Conservation (phyloP, 345 rosid species). For the Laguncularia racemosa region DNA sequence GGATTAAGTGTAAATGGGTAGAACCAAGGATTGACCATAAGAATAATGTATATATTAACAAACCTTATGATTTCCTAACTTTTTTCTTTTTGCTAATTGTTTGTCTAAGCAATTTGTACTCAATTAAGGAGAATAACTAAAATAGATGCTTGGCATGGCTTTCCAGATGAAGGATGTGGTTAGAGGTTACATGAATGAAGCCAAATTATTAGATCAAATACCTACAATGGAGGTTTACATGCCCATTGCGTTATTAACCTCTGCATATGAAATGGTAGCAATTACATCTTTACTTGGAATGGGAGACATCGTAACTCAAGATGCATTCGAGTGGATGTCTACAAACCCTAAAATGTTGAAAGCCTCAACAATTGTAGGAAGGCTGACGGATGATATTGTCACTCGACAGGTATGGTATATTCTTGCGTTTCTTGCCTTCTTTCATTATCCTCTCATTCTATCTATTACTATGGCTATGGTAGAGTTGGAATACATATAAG, state of each 20-base stretch:
- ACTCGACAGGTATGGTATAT: slow-evolving; percentile 7
- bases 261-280: neutral
- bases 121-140: neutral
- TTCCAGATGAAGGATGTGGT: slow-evolving; percentile 19
- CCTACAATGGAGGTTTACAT: slow-evolving; percentile 27
- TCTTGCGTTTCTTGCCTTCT: no score
- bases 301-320: slow-evolving; percentile 8
- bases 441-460: no score
- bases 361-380: neutral
- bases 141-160: neutral
- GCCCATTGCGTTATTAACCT: slow-evolving; percentile 8
- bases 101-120: slow-evolving; percentile 1
- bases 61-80: no score
- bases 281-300: slow-evolving; percentile 6
- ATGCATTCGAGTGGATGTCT: slow-evolving; percentile 11
- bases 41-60: no score
- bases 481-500: no score
- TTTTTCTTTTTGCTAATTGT: neutral
- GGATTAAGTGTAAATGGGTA: no score
- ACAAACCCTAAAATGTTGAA: slow-evolving; percentile 2
- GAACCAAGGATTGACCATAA: no score
- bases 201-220: slow-evolving; percentile 9
- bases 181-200: slow-evolving; percentile 4
- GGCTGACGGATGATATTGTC: slow-evolving; percentile 14
- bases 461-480: no score